phyloP scores from a whole-genome alignment of 371 early-diverging fungal genomes.

The Mucor indicus region DNA sequence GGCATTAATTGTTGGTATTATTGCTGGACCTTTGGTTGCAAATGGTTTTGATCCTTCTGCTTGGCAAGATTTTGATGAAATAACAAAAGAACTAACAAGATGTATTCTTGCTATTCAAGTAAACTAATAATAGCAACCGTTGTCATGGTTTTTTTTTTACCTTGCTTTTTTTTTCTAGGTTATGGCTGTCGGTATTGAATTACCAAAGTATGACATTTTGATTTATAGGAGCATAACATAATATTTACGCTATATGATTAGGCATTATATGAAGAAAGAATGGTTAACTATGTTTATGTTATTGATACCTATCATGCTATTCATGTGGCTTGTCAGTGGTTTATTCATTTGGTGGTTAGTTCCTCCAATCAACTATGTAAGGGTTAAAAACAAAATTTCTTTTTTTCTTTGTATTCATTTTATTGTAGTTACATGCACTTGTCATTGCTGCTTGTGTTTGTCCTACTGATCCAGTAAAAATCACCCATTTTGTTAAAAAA shows the following conservation, averaged over 20 bases:
- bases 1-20: constrained; percentile 84
- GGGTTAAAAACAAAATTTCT: constrained; percentile 9
- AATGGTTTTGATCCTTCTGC: constrained; percentile 61
- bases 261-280: constrained; percentile 59
- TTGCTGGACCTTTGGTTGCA: constrained; percentile 73
- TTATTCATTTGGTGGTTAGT: constrained; percentile 65
- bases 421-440: constrained; percentile 60
- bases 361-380: constrained; percentile 63
- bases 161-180: constrained; percentile 44
- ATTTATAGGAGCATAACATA: background rate
- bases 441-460: constrained; percentile 88
- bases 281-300: constrained; percentile 72
- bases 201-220: constrained; percentile 61
- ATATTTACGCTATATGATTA: background rate
- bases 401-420: background rate
- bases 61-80: constrained; percentile 46
- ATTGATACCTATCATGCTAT: constrained; percentile 80
- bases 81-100: constrained; percentile 72
- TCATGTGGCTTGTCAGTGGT: constrained; percentile 85
- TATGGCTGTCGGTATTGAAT: constrained; percentile 82
- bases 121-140: background rate
- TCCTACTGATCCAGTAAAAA: constrained; percentile 91
- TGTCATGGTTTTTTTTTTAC: background rate
- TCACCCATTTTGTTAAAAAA: background rate
- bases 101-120: constrained; percentile 81